Base-by-base conservation (phyloP, 192 early-diverging fungal genomes). In the Coemansia sp. region DNA sequence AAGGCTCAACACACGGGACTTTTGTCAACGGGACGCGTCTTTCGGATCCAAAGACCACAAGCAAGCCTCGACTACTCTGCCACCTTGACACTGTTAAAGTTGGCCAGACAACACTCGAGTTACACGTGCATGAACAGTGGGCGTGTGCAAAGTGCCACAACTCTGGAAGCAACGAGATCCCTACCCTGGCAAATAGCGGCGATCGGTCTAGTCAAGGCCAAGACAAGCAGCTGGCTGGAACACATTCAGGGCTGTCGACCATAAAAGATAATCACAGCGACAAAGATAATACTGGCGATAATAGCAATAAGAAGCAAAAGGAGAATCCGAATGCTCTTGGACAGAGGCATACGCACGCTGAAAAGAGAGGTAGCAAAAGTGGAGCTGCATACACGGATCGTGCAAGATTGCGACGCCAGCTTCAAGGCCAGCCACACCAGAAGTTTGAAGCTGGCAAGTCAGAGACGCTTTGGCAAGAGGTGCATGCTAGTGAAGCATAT, bases 1-100 rank as follows among this genome's bases (percentile, higher is more conserved):
- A 76, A 32, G 91, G 91, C 7, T 94, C 92, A 12, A 88, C 87
- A 6, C 89, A 94, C 54, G 92, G 92, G 5, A 92, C 92, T 1
- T 88, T 89, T 66, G 67, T 92, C 42, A 92, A 94, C 68, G 83
- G 77, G 7, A 48, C 71, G 25, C 79, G 92, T 32, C 75, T 94
- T 11, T 91, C 90, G 0, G 77, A 81, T 5, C 42, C 89, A 45
- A 94, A 90, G 67, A 59, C 70, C 4, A 82, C 86, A 19, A 91
- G 89, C 68, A 74, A 83, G 22, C 92, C 92, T 0, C 69, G 60
- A 9, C 64, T 48, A 16, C 64, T 94, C 16, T 43, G 70, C 5
- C 89, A 94, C 66, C 41, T 79, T 49, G 90, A 92, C 70, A 69
- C 37, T 1, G 14, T 94, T 2, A 50, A 59, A 12, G 67, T 92